Base-by-base conservation (phyloP, 2,329 filamentous ascomycete genomes). In the Cordyceps militaris region DNA sequence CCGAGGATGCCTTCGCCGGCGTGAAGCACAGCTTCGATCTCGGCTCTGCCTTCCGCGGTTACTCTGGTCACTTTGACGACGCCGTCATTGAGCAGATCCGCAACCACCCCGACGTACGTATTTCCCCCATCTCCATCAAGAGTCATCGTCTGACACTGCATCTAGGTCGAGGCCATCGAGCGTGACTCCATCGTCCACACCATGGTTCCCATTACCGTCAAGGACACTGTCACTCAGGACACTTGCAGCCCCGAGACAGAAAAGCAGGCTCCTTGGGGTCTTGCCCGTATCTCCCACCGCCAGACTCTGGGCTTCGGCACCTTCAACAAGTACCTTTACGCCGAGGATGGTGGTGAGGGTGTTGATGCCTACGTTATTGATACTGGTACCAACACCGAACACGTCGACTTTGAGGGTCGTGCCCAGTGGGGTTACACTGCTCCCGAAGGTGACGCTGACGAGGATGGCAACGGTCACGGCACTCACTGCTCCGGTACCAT, bases 401-500 rank as follows among this genome's bases (percentile, higher is more conserved):
- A 99, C 79, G 91, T 96, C 65, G 94, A 99, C 77, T 99, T 99
- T 64, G 93, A 96, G 76, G 94, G 90, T 62, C 92, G 94, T 74
- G 94, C 95, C 66, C 80, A 84, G 68, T 99, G 94, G 94, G 94
- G 94, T 72, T 94, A 96, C 85, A 99, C 94, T 65, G 92, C 99
- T 67, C 95, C 95, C 61, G 65, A 74, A 49, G 86, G 86, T 61
- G 92, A 99, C 71, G 86, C 82, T 52, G 94, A 99, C 71, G 81
- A 84, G 66, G 94, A 99, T 77, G 94, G 94, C 74, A 99, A 99
- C 69, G 94, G 94, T 62, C 94, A 99, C 80, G 94, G 94, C 68
- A 99, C 94, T 69, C 94, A 99, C 83, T 99, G 94, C 86, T 97
- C 94, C 63, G 94, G 94, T 67, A 99, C 95, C 62, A 87, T 99